Conservation (phyloP, 1,139 yeast genomes). For the Scheffersomyces titani region DNA sequence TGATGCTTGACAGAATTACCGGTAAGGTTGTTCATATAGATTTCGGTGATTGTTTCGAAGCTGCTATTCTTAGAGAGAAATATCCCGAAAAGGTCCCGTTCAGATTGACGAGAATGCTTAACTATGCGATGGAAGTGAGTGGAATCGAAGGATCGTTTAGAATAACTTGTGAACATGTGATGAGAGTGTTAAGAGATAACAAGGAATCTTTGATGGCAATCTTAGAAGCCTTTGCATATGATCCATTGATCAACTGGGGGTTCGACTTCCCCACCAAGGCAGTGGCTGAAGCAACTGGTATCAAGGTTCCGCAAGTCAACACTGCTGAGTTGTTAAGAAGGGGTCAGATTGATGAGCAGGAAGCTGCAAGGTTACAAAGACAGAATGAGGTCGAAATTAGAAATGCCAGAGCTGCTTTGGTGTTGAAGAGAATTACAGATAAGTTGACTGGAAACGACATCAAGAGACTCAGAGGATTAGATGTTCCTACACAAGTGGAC, state of each 20-base stretch:
- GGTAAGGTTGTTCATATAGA: slow-evolving; percentile 97
- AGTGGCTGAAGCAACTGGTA: slow-evolving; percentile 72
- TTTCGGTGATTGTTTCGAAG: slow-evolving; percentile 99
- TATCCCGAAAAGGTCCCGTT: slow-evolving; percentile 99
- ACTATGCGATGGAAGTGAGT: slow-evolving; percentile 98
- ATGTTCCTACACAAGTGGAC: slow-evolving; percentile 90
- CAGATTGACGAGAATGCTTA: slow-evolving; percentile 93
- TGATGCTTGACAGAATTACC: slow-evolving; percentile 91
- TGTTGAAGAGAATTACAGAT: slow-evolving; percentile 85
- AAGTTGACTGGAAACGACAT: slow-evolving; percentile 95
- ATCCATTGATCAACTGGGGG: slow-evolving; percentile 98
- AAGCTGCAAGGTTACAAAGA: slow-evolving; percentile 67
- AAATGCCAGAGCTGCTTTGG: slow-evolving; percentile 90
- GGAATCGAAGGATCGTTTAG: slow-evolving; percentile 98
- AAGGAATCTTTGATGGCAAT: slow-evolving; percentile 98
- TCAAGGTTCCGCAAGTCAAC: slow-evolving; percentile 63
- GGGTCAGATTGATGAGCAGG: slow-evolving; percentile 76
- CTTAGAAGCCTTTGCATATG: slow-evolving; percentile 96
- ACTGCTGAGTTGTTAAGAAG: slow-evolving; percentile 68
- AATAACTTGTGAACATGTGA: slow-evolving; percentile 95
- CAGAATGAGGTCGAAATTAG: slow-evolving; percentile 81
- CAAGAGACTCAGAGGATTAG: slow-evolving; percentile 66
- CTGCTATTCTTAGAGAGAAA: slow-evolving; percentile 93
- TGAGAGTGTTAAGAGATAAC: slow-evolving; percentile 90
- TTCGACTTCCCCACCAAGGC: slow-evolving; percentile 87